Conservation (phyloP, 352 stramenopile species). For the Globisporangium nunn region DNA sequence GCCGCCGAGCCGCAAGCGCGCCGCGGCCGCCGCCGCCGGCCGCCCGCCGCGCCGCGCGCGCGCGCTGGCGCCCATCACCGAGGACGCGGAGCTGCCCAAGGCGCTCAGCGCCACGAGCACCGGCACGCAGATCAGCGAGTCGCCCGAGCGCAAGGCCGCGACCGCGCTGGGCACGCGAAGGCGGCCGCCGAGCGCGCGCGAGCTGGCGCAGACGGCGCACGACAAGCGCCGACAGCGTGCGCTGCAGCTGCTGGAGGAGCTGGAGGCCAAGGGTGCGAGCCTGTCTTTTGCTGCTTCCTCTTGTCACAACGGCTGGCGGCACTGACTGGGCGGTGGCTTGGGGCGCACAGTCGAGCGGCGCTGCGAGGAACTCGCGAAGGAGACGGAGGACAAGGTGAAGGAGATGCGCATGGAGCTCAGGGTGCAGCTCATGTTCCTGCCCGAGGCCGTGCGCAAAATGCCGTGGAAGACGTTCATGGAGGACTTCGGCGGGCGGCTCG, state of each 20-base stretch:
- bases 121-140: slow-evolving; percentile 21
- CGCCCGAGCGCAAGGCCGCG: slow-evolving; percentile 21
- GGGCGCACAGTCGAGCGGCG: slow-evolving; percentile 48
- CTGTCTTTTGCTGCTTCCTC: neutral
- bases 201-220: slow-evolving; percentile 4
- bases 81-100: slow-evolving; percentile 45
- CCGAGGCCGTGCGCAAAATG: slow-evolving; percentile 66
- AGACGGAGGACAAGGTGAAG: slow-evolving; percentile 46
- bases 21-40: neutral
- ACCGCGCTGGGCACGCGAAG: slow-evolving; percentile 14
- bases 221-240: slow-evolving; percentile 34
- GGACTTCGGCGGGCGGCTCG: slow-evolving; percentile 66
- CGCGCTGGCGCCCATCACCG: slow-evolving; percentile 40
- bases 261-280: slow-evolving; percentile 50
- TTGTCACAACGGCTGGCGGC: neutral
- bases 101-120: slow-evolving; percentile 19
- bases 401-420: slow-evolving; percentile 74
- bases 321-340: neutral
- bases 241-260: slow-evolving; percentile 39
- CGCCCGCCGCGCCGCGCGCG: slow-evolving; percentile 20
- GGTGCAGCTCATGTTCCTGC: slow-evolving; percentile 70
- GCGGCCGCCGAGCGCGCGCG: slow-evolving; percentile 20
- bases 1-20: slow-evolving; percentile 16
- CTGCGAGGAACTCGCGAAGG: slow-evolving; percentile 40
- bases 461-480: slow-evolving; percentile 75